These are phyloP conservation scores for Aspergillus steynii DNA, from an alignment of 495 filamentous ascomycete species.

Conservation along the genomic window DNA sequence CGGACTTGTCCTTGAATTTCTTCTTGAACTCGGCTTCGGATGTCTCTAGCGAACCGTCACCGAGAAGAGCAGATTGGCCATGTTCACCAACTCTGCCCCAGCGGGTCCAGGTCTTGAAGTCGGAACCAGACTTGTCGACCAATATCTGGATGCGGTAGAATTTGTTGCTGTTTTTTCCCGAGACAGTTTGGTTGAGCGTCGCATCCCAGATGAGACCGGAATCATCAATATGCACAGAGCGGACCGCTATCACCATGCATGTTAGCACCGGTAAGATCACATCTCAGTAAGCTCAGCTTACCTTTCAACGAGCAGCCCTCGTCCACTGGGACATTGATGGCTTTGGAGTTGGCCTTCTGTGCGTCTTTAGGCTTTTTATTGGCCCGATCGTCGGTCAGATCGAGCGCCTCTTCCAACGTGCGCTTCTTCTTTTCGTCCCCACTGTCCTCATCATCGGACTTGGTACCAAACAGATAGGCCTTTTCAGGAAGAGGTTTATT, in stretches of 20 bases:
- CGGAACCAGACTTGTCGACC: constrained; percentile 13
- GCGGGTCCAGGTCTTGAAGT: constrained; percentile 63
- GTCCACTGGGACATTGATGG: constrained; percentile 52
- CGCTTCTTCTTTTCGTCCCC: constrained; percentile 28
- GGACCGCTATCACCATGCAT: constrained; percentile 8
- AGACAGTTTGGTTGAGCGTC: constrained; percentile 49
- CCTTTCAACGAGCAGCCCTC: constrained; percentile 40
- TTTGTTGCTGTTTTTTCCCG: constrained; percentile 67
- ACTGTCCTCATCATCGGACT: constrained; percentile 21
- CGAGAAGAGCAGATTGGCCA: constrained; percentile 58
- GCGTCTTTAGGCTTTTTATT: constrained; percentile 46
- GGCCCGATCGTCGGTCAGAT: constrained; percentile 4
- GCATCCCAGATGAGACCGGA: constrained; percentile 63
- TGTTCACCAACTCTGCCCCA: constrained; percentile 79
- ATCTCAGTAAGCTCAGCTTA: constrained; percentile 25
- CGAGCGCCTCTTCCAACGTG: constrained; percentile 12
- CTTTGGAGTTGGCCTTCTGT: constrained; percentile 40
- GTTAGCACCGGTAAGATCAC: background rate
- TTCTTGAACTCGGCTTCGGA: constrained; percentile 62
- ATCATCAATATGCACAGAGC: constrained; percentile 63
- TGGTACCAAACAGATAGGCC: constrained; percentile 30
- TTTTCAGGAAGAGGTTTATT: constrained; percentile 46
- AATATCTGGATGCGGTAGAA: constrained; percentile 68
- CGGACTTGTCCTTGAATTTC: constrained; percentile 80
- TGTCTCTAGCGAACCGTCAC: constrained; percentile 33